Evolutionary conservation across 257 asterid genomes (phyloP).

Genomic region (Paraleonurus japonicus): DNA sequence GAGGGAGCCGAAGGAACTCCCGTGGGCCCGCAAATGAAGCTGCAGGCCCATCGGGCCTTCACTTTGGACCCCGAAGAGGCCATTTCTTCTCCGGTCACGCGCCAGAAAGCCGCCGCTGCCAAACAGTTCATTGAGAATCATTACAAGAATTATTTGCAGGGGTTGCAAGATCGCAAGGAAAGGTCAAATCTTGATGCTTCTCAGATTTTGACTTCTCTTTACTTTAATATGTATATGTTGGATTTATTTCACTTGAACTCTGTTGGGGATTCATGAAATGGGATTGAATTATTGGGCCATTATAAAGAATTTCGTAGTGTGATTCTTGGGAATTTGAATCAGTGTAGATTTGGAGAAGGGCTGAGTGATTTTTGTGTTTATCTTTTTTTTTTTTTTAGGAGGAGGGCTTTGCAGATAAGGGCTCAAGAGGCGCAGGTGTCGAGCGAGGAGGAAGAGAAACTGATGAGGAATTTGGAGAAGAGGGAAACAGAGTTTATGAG

Average conservation of each 20-base stretch:
- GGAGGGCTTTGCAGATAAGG: constrained; percentile 84
- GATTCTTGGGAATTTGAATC: background rate
- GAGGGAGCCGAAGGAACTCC: constrained; percentile 67
- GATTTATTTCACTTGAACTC: background rate
- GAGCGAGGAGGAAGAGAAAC: constrained; percentile 78
- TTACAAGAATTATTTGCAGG: constrained; percentile 85
- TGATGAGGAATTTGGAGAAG: constrained; percentile 87
- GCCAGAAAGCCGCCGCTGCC: constrained; percentile 96
- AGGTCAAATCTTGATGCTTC: constrained; percentile 45
- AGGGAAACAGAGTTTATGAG: constrained; percentile 97
- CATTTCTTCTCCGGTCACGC: constrained; percentile 87
- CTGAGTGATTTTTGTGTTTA: background rate
- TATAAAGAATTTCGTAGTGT: background rate
- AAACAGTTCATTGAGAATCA: constrained; percentile 94
- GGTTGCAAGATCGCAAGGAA: constrained; percentile 92
- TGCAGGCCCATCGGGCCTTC: constrained; percentile 40
- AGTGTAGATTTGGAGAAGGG: constrained; percentile 7
- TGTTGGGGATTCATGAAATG: background rate
- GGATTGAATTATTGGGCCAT: background rate
- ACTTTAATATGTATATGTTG: background rate
- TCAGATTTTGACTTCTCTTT: constrained; percentile 8
- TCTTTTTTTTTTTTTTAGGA: constrained; percentile 37
- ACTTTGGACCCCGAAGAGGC: constrained; percentile 71
- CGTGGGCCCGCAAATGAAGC: constrained; percentile 44
- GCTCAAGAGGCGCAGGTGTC: constrained; percentile 87